Conservation (phyloP, 495 filamentous ascomycete genomes). For the Penicillium samsonianum region DNA sequence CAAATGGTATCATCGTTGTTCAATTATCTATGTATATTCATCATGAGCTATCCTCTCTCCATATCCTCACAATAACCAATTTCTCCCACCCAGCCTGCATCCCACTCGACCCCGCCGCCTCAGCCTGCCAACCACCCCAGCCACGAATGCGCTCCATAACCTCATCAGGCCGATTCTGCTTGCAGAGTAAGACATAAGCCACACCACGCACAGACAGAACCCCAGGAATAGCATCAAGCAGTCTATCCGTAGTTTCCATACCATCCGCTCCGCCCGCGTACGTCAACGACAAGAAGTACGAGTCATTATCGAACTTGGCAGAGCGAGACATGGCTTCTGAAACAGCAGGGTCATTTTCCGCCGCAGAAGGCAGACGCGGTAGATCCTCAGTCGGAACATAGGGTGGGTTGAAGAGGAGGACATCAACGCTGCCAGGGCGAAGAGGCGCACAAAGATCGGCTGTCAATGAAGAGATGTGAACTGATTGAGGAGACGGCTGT, state of each 20-base stretch:
- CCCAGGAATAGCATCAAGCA: conserved; percentile 66
- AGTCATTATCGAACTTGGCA: conserved; percentile 65
- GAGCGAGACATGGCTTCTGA: conserved; percentile 26
- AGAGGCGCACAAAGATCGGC: conserved; percentile 67
- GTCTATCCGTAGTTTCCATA: conserved; percentile 85
- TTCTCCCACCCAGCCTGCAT: conserved; percentile 91
- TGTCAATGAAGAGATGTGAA: conserved; percentile 61
- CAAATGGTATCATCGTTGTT: conserved; percentile 12
- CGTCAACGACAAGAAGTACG: conserved; percentile 77
- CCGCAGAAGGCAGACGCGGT: conserved; percentile 48
- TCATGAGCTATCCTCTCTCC: conserved; percentile 42
- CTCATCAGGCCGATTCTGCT: conserved; percentile 77
- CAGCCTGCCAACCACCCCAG: conserved; percentile 68
- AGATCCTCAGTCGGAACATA: conserved; percentile 86
- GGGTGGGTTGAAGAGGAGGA: conserved; percentile 94
- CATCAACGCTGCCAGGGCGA: conserved; percentile 61
- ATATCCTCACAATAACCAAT: conserved; percentile 78
- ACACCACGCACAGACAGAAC: conserved; percentile 68
- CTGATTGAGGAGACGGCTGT: conserved; percentile 18
- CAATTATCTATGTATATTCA: too few species aligned
- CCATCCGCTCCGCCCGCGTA: conserved; percentile 88
- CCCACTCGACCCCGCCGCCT: conserved; percentile 82
- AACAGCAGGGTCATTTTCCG: conserved; percentile 23
- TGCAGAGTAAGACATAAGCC: conserved; percentile 87
- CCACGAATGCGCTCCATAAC: conserved; percentile 65